phyloP scores from a whole-genome alignment of 805 yeast species.

The Wickerhamiella vanderwaltii region DNA sequence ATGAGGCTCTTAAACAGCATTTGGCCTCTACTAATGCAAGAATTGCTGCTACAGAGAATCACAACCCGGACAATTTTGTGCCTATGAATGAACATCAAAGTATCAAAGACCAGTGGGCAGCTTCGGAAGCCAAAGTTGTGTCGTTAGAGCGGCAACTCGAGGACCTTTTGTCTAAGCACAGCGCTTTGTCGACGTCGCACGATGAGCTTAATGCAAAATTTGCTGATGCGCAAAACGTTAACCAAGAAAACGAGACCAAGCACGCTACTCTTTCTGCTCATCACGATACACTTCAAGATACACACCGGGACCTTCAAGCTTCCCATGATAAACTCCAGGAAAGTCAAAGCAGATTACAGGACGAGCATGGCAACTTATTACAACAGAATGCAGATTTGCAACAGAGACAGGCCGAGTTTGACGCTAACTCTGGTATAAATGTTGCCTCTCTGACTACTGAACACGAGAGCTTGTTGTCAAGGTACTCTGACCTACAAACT shows the following conservation, averaged over 20 bases:
- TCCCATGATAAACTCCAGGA: not conserved
- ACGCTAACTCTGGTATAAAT: not conserved
- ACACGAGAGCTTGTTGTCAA: not conserved
- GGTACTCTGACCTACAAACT: not conserved
- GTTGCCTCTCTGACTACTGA: slow-evolving; percentile 1
- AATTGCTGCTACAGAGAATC: not conserved
- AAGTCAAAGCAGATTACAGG: not conserved
- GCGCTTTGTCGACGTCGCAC: not conserved
- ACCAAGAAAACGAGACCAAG: not conserved
- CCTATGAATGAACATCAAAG: not conserved
- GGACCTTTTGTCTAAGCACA: not conserved
- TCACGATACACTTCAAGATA: not conserved
- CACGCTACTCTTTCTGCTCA: not conserved
- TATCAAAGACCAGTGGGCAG: not conserved
- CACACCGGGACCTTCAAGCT: not conserved
- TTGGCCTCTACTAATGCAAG: not conserved
- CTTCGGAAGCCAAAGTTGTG: not conserved
- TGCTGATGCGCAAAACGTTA: not conserved
- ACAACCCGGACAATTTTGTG: not conserved
- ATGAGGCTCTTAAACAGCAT: not conserved
- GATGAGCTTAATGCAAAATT: not conserved
- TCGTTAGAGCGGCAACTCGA: not conserved
- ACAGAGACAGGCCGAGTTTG: not conserved
- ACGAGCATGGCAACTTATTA: not conserved
- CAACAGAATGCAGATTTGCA: not conserved